phyloP scores from a whole-genome alignment of 2,329 filamentous ascomycete species.

The Hypomyces perniciosus region DNA sequence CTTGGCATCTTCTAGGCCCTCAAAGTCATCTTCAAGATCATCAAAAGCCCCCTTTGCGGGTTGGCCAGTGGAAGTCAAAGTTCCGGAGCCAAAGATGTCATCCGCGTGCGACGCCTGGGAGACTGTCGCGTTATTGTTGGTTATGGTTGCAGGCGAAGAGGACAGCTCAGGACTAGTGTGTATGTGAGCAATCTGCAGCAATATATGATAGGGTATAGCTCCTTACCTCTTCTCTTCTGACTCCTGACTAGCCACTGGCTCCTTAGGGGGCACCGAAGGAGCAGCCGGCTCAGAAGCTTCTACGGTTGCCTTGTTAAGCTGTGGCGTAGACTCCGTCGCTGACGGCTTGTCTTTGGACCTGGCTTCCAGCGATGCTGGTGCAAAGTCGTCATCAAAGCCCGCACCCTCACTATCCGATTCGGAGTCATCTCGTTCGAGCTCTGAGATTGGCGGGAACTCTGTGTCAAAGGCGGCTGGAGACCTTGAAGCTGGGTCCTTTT shows the following conservation, averaged over 20 bases:
- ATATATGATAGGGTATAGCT: neutral
- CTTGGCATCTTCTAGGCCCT: slow-evolving; percentile 77
- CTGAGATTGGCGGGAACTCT: slow-evolving; percentile 92
- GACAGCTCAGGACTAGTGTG: slow-evolving; percentile 23
- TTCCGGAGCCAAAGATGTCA: slow-evolving; percentile 37
- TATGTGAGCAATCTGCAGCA: slow-evolving; percentile 9
- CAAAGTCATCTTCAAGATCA: slow-evolving; percentile 74
- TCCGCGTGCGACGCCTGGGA: slow-evolving; percentile 31
- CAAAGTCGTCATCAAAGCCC: slow-evolving; percentile 92
- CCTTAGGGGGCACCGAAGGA: slow-evolving; percentile 21
- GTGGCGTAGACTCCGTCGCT: slow-evolving; percentile 1
- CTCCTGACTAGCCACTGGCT: slow-evolving; percentile 15
- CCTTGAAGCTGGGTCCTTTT: slow-evolving; percentile 35
- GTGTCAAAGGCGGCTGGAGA: slow-evolving; percentile 52
- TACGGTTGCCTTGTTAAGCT: slow-evolving; percentile 1
- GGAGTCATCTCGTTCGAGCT: slow-evolving; percentile 76
- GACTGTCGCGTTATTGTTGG: slow-evolving; percentile 16
- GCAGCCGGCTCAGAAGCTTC: neutral
- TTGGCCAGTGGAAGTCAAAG: slow-evolving; percentile 22
- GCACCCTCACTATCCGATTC: slow-evolving; percentile 72
- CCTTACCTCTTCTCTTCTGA: slow-evolving; percentile 21
- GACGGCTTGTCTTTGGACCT: slow-evolving; percentile 21
- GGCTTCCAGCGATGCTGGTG: slow-evolving; percentile 50
- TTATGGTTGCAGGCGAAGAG: slow-evolving; percentile 27
- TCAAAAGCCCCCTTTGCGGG: slow-evolving; percentile 54